These are phyloP conservation scores for Aspergillus panamensis DNA, from an alignment of 495 filamentous ascomycete genomes.

Conservation along the genomic window DNA sequence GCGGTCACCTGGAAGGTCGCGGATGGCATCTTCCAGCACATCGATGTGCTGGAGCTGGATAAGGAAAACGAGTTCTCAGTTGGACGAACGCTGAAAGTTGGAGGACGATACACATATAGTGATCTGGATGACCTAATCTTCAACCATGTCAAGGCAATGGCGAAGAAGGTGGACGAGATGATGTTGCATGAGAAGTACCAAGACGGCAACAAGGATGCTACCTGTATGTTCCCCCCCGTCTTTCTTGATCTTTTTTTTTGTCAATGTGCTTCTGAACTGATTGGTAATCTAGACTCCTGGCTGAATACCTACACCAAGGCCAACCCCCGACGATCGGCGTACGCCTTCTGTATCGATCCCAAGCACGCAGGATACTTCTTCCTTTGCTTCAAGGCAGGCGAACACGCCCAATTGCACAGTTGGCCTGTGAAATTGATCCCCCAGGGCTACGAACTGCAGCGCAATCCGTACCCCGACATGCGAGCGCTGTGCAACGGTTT, in stretches of 20 bases:
- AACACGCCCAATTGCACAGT: constrained; percentile 61
- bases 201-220: constrained; percentile 69
- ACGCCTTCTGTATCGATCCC: constrained; percentile 89
- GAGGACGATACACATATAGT: constrained; percentile 81
- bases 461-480: constrained; percentile 89
- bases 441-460: constrained; percentile 81
- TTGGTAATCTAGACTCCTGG: constrained; percentile 70
- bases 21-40: constrained; percentile 90
- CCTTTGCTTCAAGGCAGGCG: constrained; percentile 91
- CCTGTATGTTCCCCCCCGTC: constrained; percentile 58
- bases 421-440: constrained; percentile 93
- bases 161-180: constrained; percentile 95
- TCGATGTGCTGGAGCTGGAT: constrained; percentile 93
- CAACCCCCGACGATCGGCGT: constrained; percentile 89
- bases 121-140: constrained; percentile 98
- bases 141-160: constrained; percentile 95
- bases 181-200: constrained; percentile 90
- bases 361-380: constrained; percentile 92
- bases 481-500: constrained; percentile 87
- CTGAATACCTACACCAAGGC: constrained; percentile 91
- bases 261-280: not conserved
- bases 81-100: constrained; percentile 76
- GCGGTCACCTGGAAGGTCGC: constrained; percentile 98
- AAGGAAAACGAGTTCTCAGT: constrained; percentile 96
- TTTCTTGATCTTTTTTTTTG: constrained; percentile 8